phyloP scores from a whole-genome alignment of 768 basidiomycete species.

The Dacryopinax spathularia region DNA sequence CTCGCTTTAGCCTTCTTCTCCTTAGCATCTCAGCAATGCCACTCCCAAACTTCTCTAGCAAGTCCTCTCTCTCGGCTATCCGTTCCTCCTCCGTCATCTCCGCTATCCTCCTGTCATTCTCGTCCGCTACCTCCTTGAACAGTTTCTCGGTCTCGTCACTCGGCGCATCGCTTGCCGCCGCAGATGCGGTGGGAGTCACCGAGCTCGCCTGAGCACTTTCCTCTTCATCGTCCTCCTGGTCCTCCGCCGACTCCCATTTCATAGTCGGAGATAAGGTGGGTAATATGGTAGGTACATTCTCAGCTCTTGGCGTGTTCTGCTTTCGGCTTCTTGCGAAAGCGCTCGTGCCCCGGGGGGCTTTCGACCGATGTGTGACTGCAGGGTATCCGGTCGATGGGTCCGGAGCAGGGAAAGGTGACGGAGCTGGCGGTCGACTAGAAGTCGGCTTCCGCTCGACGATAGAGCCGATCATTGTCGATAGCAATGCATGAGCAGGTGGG shows the following conservation, averaged over 20 bases:
- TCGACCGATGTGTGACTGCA: slow-evolving; percentile 45
- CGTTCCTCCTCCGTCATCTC: slow-evolving; percentile 59
- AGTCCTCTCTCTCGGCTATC: slow-evolving; percentile 46
- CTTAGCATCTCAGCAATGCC: slow-evolving; percentile 48
- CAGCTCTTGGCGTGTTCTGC: slow-evolving; percentile 5
- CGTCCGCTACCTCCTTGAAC: slow-evolving; percentile 44
- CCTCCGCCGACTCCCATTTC: slow-evolving; percentile 9
- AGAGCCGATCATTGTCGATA: slow-evolving; percentile 28
- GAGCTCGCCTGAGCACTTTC: slow-evolving; percentile 6
- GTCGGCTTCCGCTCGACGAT: slow-evolving; percentile 31
- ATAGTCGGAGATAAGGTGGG: slow-evolving; percentile 12
- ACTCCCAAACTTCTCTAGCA: slow-evolving; percentile 58
- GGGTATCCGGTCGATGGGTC: slow-evolving; percentile 42
- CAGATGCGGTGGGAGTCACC: background rate
- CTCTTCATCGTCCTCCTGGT: slow-evolving; percentile 17
- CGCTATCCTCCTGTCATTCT: slow-evolving; percentile 50
- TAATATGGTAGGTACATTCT: slow-evolving; percentile 15
- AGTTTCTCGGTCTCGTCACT: slow-evolving; percentile 23
- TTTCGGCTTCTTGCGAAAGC: slow-evolving; percentile 11
- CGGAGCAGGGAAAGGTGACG: slow-evolving; percentile 16
- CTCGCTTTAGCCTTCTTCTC: slow-evolving; percentile 38
- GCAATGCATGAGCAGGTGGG: background rate
- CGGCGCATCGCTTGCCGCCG: background rate
- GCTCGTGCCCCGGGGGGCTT: slow-evolving; percentile 36
- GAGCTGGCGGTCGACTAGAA: slow-evolving; percentile 12